Conservation (phyloP, 306 rosid genomes). For the Cyamopsis tetragonoloba region DNA sequence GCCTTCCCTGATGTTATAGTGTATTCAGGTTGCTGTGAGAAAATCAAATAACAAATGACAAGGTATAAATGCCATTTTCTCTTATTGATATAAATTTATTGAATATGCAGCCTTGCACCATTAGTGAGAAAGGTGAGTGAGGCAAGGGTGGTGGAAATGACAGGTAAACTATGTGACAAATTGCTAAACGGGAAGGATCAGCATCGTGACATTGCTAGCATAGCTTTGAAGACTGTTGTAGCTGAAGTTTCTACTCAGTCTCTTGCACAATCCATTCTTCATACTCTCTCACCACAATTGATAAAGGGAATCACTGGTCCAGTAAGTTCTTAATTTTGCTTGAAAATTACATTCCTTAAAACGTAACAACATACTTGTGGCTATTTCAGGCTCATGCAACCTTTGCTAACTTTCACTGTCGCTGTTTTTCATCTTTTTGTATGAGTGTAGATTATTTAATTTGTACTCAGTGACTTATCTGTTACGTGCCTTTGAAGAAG, state of each 20-base stretch:
- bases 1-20: conserved; percentile 2
- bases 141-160: conserved; percentile 87
- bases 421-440: neutral
- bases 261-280: conserved; percentile 85
- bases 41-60: neutral
- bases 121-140: conserved; percentile 85
- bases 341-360: neutral
- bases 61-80: neutral
- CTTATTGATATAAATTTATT: neutral
- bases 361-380: neutral
- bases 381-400: neutral
- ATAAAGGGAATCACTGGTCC: conserved; percentile 72
- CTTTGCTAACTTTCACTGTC: neutral
- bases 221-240: conserved; percentile 92
- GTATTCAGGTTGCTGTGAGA: neutral
- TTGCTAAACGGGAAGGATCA: conserved; percentile 89
- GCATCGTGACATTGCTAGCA: conserved; percentile 94
- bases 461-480: conserved; percentile 1
- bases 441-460: neutral
- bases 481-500: neutral
- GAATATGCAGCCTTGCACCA: conserved; percentile 77
- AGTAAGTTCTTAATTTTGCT: conserved; percentile 47
- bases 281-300: conserved; percentile 68
- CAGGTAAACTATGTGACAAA: conserved; percentile 72
- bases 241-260: conserved; percentile 83